Base-by-base conservation (phyloP, 768 basidiomycete species). In the Cystobasidium ongulense region DNA sequence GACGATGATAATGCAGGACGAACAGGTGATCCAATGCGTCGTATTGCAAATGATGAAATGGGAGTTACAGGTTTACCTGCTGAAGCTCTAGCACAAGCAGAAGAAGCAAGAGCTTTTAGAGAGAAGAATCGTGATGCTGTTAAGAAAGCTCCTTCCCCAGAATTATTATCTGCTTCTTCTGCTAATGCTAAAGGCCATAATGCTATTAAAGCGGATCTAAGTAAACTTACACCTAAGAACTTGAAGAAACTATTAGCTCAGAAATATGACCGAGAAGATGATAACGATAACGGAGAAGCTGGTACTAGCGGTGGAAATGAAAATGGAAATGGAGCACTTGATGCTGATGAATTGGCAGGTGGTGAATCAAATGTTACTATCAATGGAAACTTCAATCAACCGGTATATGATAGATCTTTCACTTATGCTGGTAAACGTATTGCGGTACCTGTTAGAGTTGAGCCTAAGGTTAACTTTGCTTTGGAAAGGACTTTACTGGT, bases 391-490 rank as follows among this genome's bases (percentile, higher is more conserved):
- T 54, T 29, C 8, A 54, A 59, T 59, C 23, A 27, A 13, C 8
- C 80, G 18, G 81, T 82, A 59, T 83, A 83, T 75, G 81, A 82
- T 23, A 78, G 88, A 70, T 86, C 86, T 73, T 91, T 89, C 88
- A 71, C 83, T 80, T 29, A 95, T 94, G 0, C 90, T 50, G 94
- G 94, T 13, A 97, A 97, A 84, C 85, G 86, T 76, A 94, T 99
- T 72, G 87, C 92, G 0, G 87, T 98, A 1, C 93, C 95, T 29
- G 89, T 99, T n/a, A 86, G 96, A 67, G 86, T 99, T 59, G 96
- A 99, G 81, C 96, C 96, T 33, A 99, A 99, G 82, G 93, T 96
- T 1, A 95, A 94, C 80, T 99, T 97, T 80, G 96, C 96, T 5
- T 88, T 89, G 41, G 94, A 97, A 81, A 85, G 95, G 75, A 98